phyloP scores from a whole-genome alignment of 2,329 filamentous ascomycete genomes.

The Diaporthe batatas region DNA sequence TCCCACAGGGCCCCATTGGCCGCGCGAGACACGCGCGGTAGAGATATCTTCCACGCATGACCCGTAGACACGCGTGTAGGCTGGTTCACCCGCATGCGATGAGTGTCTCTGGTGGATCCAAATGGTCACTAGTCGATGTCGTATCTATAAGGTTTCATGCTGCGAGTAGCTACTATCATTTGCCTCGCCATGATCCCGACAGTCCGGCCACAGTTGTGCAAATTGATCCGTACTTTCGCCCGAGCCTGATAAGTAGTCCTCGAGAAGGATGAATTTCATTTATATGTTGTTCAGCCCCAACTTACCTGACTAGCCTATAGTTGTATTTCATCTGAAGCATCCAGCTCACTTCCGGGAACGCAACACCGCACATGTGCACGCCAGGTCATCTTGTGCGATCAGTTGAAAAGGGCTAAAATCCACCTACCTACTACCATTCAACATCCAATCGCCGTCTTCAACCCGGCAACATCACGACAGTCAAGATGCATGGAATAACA shows the following conservation, averaged over 20 bases:
- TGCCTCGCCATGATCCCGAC: constrained; percentile 2
- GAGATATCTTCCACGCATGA: constrained; percentile 32
- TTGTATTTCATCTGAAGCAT: neutral
- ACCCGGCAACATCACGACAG: constrained; percentile 7
- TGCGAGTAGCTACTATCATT: neutral
- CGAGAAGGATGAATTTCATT: neutral
- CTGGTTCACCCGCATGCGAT: neutral
- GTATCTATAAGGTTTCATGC: neutral
- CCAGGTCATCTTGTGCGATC: neutral
- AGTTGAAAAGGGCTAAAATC: neutral
- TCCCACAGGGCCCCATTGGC: constrained; percentile 18
- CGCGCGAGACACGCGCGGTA: constrained; percentile 3
- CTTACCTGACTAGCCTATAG: accelerated
- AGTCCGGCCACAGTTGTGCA: constrained; percentile 3
- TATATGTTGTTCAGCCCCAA: constrained; percentile 3
- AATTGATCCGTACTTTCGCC: constrained; percentile 21
- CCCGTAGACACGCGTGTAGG: neutral
- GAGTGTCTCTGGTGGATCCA: constrained; percentile 17
- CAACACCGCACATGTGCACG: neutral
- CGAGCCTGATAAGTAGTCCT: neutral
- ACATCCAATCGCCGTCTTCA: neutral
- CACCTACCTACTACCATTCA: neutral
- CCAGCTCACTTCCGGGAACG: neutral
- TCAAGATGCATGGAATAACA: constrained; percentile 46
- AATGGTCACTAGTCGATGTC: constrained; percentile 21